Base-by-base conservation (phyloP, 176 grass and related monocot genomes). In the Phoenix dactylifera region DNA sequence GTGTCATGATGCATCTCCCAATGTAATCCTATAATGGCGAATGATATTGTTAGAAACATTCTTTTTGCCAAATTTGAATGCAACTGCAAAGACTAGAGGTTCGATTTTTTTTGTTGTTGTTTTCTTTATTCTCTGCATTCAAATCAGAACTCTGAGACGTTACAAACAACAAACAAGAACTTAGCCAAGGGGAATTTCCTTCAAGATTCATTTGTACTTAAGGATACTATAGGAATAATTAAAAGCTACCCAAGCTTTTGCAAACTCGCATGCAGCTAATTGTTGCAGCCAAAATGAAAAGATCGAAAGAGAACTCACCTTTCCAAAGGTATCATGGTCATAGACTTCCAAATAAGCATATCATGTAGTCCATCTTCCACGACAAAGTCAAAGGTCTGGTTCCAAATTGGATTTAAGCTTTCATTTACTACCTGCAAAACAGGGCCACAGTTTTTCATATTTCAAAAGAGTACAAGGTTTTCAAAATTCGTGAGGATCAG, bases 331-430 rank as follows among this genome's bases (percentile, higher is more conserved):
- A 81, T 97, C 92, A 44, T 97, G 92, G 65, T 97, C 92, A 76
- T 80, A 97, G 58, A 97, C 76, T 84, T 97, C 92, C 49, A 97
- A 89, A 97, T 88, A 59, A 97, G 92, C 76, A 97, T 84, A 88
- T 97, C 93, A 80, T 97, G 93, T 49, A 97, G 79, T 0, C 84
- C 93, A 78, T 97, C 93, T 91, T 97, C 93, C 20, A 97, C 84
- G 4, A 97, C 76, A 66, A 97, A 76, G 72, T 97, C 87, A 76
- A 97, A 97, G 62, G 84, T 88, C 54, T 97, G 93, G 50, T 97
- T 88, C 93, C 93, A 97, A 65, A 80, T 91, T 58, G 93, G 93
- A 76, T 91, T 87, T 67, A 97, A 64, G 0, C 79, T 91, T 55
- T 91, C 81, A 54, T 89, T 88, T 52, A 91, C 87, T 63, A 97